These are phyloP conservation scores for Auricularia heimuer DNA, from an alignment of 768 basidiomycete genomes.

Conservation along the genomic window DNA sequence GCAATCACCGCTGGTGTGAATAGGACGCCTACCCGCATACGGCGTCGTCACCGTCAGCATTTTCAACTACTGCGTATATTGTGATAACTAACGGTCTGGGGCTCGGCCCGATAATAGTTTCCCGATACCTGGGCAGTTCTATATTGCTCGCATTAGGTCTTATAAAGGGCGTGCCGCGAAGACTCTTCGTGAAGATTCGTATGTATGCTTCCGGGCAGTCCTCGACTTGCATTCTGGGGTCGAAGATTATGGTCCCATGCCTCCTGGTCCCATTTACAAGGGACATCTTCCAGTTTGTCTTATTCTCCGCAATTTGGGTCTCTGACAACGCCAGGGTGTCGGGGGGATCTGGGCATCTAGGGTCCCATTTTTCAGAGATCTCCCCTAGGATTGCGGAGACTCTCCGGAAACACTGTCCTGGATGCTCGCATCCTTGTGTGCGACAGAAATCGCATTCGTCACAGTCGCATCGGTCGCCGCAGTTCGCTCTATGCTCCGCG, in stretches of 20 bases:
- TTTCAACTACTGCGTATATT: no score
- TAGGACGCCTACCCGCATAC: neutral
- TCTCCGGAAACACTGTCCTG: neutral
- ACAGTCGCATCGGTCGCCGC: neutral
- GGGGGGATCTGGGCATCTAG: slow-evolving; percentile 12
- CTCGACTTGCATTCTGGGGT: neutral
- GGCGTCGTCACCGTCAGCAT: no score
- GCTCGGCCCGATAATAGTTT: no score
- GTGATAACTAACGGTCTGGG: no score
- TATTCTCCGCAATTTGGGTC: no score
- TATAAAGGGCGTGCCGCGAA: neutral
- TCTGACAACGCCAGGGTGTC: no score
- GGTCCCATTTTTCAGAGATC: neutral
- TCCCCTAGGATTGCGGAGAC: neutral
- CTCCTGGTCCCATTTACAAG: neutral
- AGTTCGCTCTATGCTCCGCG: neutral
- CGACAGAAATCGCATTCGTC: neutral
- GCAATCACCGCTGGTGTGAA: neutral
- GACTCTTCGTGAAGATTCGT: neutral
- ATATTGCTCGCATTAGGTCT: no score
- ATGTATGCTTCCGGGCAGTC: neutral
- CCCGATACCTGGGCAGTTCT: no score
- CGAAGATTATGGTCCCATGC: neutral
- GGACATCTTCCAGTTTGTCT: no score
- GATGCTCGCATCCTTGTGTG: neutral